Percentiles rank a stretch among this genome's conserved stretches.
phyloP scores from a whole-genome alignment of 768 basidiomycete species.

The Favolaschia claudopus region DNA sequence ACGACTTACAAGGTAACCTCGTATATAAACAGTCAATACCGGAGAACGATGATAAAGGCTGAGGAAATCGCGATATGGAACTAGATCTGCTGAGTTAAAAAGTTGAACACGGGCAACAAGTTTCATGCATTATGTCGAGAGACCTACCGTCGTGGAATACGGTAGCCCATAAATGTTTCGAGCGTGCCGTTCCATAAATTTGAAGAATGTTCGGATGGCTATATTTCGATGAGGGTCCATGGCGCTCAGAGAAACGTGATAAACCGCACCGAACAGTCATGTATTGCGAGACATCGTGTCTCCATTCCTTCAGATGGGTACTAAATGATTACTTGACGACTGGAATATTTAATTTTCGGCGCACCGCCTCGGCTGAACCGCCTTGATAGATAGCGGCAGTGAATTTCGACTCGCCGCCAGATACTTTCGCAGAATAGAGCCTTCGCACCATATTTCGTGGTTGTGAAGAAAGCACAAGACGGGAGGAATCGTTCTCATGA shows the following conservation, averaged over 20 bases:
- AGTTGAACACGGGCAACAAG: too few relatives aligned
- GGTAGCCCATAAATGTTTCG: not conserved
- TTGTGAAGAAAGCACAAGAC: not conserved
- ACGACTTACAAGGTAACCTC: not conserved
- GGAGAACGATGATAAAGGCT: not conserved
- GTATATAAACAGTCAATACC: not conserved
- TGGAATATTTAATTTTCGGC: not conserved
- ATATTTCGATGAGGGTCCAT: too few relatives aligned
- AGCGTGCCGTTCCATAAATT: not conserved
- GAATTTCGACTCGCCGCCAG: not conserved
- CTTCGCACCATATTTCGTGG: not conserved
- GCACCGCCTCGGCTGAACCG: not conserved
- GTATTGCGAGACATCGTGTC: not conserved
- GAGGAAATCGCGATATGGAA: not conserved
- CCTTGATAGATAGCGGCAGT: slow-evolving; percentile 3
- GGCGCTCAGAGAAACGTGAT: not conserved
- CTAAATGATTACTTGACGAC: not conserved
- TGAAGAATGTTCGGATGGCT: not conserved
- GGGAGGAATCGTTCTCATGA: not conserved
- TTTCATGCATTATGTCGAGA: not conserved
- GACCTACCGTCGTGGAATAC: not conserved
- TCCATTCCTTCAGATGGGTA: not conserved
- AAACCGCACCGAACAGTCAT: not conserved
- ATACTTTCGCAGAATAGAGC: not conserved
- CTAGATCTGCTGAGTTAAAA: not conserved